Percentiles rank a stretch among this genome's conserved stretches.
Evolutionary conservation across 116 monocot genomes (phyloP).

Genomic region (Zostera marina): DNA sequence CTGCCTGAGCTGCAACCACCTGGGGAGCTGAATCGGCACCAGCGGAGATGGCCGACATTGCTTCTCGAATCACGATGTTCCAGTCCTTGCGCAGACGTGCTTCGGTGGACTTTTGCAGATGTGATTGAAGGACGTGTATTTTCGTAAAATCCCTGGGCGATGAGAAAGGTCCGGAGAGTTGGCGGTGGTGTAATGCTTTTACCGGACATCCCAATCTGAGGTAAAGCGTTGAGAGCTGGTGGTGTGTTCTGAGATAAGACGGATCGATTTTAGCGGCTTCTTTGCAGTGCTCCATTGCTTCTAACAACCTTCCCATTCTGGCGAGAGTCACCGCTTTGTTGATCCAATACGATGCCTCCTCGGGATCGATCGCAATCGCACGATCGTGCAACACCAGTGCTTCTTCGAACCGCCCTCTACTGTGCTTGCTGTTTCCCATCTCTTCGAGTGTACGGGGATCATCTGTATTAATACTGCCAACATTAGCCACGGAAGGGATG

Average conservation of each 20-base stretch:
- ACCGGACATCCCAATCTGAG: conserved; percentile 46
- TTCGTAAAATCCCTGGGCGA: conserved; percentile 8
- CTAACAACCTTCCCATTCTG: conserved; percentile 29
- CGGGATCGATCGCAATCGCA: conserved; percentile 37
- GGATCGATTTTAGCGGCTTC: conserved; percentile 56
- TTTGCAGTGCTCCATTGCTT: conserved; percentile 39
- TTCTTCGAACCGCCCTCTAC: conserved; percentile 38
- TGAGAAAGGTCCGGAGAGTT: conserved; percentile 21
- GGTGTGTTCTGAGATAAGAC: conserved; percentile 34
- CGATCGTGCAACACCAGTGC: conserved; percentile 46
- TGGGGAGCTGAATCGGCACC: conserved; percentile 56
- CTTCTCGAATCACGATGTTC: conserved; percentile 22
- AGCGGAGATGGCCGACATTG: conserved; percentile 23
- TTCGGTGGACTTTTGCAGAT: conserved; percentile 21
- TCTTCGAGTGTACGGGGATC: conserved; percentile 51
- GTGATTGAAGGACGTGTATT: conserved; percentile 12
- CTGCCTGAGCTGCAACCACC: conserved; percentile 35
- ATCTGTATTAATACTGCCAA: neutral
- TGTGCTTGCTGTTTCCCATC: conserved; percentile 74
- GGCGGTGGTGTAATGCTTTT: conserved; percentile 43
- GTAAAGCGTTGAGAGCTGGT: conserved; percentile 34
- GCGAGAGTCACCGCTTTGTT: conserved; percentile 58
- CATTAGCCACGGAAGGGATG: no score
- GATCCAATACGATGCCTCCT: conserved; percentile 43
- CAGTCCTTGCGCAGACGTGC: conserved; percentile 40